phyloP scores from a whole-genome alignment of 306 rosid genomes.

The Aeschynomene evenia region DNA sequence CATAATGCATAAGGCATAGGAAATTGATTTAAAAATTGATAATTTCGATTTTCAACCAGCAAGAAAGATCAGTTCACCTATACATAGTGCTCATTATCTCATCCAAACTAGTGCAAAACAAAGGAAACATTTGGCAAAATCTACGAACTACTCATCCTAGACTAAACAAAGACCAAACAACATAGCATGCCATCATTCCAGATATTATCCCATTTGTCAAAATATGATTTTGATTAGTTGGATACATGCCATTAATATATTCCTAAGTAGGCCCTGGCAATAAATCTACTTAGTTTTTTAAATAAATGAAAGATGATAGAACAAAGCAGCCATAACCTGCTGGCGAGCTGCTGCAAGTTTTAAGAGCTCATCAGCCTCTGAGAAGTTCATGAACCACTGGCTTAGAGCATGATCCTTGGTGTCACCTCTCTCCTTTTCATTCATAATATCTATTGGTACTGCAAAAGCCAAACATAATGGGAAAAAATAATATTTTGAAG shows the following conservation, averaged over 20 bases:
- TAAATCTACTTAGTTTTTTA: neutral
- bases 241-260: conserved; percentile 7
- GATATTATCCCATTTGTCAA: conserved; percentile 6
- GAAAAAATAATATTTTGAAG: neutral
- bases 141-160: neutral
- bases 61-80: conserved; percentile 22
- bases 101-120: conserved; percentile 20
- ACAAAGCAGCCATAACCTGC: conserved; percentile 60
- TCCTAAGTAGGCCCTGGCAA: neutral
- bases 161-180: conserved; percentile 15
- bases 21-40: neutral
- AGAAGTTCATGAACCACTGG: conserved; percentile 97
- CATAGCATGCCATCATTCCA: neutral
- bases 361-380: conserved; percentile 95
- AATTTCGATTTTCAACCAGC: neutral
- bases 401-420: conserved; percentile 80
- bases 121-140: conserved; percentile 1
- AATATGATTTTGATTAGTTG: neutral
- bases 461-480: conserved; percentile 25
- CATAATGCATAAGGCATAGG: conserved; percentile 4
- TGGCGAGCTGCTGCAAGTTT: conserved; percentile 96
- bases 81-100: conserved; percentile 17
- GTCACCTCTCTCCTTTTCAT: conserved; percentile 61
- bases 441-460: conserved; percentile 51
- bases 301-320: neutral